These are phyloP conservation scores for Apiospora hydei DNA, from an alignment of 2,329 filamentous ascomycete species.

Conservation along the genomic window DNA sequence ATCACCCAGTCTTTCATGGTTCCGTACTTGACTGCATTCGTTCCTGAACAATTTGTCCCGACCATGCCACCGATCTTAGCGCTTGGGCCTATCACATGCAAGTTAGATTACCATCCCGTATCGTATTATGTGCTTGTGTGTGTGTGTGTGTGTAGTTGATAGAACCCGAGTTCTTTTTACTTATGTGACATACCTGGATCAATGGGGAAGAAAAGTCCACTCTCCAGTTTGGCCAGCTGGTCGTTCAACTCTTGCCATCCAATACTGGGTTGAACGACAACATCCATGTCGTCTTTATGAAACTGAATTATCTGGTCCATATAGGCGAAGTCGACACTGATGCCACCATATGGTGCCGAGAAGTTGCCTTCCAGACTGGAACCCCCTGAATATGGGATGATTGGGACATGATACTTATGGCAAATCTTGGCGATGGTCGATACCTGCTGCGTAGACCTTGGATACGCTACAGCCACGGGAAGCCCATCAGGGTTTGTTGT, in stretches of 20 bases:
- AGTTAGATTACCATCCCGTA: neutral
- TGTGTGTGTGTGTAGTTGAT: constrained; percentile 33
- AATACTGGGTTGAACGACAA: constrained; percentile 89
- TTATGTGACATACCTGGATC: constrained; percentile 70
- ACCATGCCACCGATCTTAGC: constrained; percentile 87
- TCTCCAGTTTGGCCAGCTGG: constrained; percentile 69
- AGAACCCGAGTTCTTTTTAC: constrained; percentile 32
- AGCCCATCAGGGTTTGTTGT: constrained; percentile 65
- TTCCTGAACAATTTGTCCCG: constrained; percentile 79
- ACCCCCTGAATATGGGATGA: constrained; percentile 87
- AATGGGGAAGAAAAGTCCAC: constrained; percentile 87
- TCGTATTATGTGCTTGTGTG: neutral
- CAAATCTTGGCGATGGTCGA: constrained; percentile 71
- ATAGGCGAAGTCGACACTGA: constrained; percentile 86
- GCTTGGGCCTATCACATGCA: constrained; percentile 53
- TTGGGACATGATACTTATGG: constrained; percentile 79
- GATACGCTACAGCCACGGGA: constrained; percentile 71
- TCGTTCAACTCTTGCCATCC: constrained; percentile 93
- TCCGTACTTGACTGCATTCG: constrained; percentile 81
- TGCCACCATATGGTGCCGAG: constrained; percentile 82
- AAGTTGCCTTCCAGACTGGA: constrained; percentile 91
- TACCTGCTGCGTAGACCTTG: constrained; percentile 66
- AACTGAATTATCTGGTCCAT: constrained; percentile 86
- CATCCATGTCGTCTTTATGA: constrained; percentile 88
- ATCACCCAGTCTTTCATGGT: constrained; percentile 92